Base-by-base conservation (phyloP, 2,329 filamentous ascomycete species). In the Botryotinia convoluta region DNA sequence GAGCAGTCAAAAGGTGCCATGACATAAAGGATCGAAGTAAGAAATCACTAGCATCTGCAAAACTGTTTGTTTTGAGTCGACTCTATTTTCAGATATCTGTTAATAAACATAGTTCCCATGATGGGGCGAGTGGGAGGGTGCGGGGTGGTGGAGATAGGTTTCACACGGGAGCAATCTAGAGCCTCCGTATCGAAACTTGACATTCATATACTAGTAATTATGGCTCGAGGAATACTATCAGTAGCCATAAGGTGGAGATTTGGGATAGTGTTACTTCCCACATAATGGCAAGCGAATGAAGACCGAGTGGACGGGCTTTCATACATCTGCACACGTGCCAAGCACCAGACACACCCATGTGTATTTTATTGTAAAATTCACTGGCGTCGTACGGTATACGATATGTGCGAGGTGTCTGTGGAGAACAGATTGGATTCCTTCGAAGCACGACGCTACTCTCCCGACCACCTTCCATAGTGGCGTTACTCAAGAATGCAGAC, bases 231-330 rank as follows among this genome's bases (percentile, higher is more conserved):
- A 26, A 26, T 57, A 32, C 51, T 26, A 39, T 12, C 48, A 57
- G 37, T 57, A 37, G n/a, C 18, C n/a, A 57, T 64, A 8, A 45
- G 18, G 5, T 64, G 39, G 39, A 57, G 54, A 44, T 42, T 22
- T 69, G n/a, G 20, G 18, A 69, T 69, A 37, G 65, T 69, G 48
- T 69, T 42, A 57, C 65, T 57, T 57, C 48, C 65, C 65, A 68
- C 65, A 69, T 69, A 18, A 69, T 69, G n/a, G 29, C 45, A 69
- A 57, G 37, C 51, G 48, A 37, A 42, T 51, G 35, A 37, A 54
- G 39, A 57, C 48, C 65, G n/a, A 68, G 48, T 57, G 6, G 48
- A 42, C 16, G 18, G 37, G 26, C 26, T 32, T 42, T 57, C 48
- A 59, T 69, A 26, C 48, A 10, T 57, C 12, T 57, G 35, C n/a